These are phyloP conservation scores for Suillus lakei DNA, from an alignment of 768 basidiomycete genomes.

Conservation along the genomic window DNA sequence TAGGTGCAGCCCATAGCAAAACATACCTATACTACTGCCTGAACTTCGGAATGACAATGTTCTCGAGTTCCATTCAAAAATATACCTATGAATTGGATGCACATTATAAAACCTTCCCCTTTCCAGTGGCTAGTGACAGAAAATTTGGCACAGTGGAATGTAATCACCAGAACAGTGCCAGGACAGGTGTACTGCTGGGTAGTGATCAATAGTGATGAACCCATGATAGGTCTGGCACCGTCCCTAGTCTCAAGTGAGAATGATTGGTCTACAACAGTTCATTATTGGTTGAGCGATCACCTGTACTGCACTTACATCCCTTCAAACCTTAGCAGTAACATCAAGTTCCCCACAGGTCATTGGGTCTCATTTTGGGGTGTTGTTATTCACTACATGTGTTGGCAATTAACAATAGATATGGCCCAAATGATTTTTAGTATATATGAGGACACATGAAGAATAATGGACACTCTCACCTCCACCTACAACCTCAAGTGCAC, in stretches of 20 bases:
- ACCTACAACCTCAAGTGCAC: neutral
- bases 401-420: neutral
- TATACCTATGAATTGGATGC: neutral
- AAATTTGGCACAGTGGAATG: neutral
- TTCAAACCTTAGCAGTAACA: neutral
- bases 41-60: neutral
- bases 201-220: neutral
- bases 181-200: neutral
- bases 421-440: neutral
- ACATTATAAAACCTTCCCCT: neutral
- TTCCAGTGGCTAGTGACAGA: neutral
- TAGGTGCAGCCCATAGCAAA: too few relatives aligned
- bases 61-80: neutral
- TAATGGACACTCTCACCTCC: neutral
- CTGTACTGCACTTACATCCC: neutral
- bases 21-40: neutral
- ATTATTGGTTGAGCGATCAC: neutral
- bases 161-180: neutral
- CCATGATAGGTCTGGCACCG: neutral
- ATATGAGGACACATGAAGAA: neutral
- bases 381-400: neutral
- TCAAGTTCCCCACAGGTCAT: neutral
- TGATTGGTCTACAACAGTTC: neutral
- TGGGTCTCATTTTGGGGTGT: neutral
- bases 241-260: neutral